Evolutionary conservation across 257 asterid genomes (phyloP), one percentile per base, ranked within the genome.

Genomic region (Echium plantagineum): DNA sequence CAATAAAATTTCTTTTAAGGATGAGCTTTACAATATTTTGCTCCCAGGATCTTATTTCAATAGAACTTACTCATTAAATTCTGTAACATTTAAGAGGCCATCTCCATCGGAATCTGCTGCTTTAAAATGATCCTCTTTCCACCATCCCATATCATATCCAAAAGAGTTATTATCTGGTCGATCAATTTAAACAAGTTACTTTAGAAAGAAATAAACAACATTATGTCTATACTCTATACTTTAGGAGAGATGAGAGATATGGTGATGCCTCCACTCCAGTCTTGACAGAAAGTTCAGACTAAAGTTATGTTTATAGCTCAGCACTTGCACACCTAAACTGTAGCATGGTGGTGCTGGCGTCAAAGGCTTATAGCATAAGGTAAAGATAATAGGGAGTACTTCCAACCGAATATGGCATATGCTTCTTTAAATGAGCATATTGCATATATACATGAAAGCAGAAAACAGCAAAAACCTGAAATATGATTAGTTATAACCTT

Each of bases 101-200:
- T 93, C 96, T 52, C 91, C 91, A 78, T 93, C 95, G 6, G 71
- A 81, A 78, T 93, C 99, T 5, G 99, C 80, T 71, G 99, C 96
- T 74, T 86, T 81, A 73, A 93, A 93, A 71, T 93, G 99, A 48
- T 83, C 94, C 77, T 84, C 94, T 76, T 84, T 93, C 99, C 99
- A 93, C 99, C 99, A 93, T 46, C 97, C 97, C 84, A 89, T 83
- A 35, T 93, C 81, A 78, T 84, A 78, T 64, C 96, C 97, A 66
- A 79, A 77, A 54, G 97, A 75, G 53, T 64, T 66, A 68, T 76
- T 78, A 69, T 77, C 97, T 93, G 78, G 60, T 57, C 69, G 28
- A 56, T 42, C 0, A 42, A 42, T 12, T 42, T 7, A 49, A 10
- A 56, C 8, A 21, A 56, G n/a, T 21, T 56, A 21, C 6, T 20